Evolutionary conservation across 2,329 filamentous ascomycete genomes (phyloP), one percentile per base, ranked within the genome.

Genomic region (Fusarium sp.): DNA sequence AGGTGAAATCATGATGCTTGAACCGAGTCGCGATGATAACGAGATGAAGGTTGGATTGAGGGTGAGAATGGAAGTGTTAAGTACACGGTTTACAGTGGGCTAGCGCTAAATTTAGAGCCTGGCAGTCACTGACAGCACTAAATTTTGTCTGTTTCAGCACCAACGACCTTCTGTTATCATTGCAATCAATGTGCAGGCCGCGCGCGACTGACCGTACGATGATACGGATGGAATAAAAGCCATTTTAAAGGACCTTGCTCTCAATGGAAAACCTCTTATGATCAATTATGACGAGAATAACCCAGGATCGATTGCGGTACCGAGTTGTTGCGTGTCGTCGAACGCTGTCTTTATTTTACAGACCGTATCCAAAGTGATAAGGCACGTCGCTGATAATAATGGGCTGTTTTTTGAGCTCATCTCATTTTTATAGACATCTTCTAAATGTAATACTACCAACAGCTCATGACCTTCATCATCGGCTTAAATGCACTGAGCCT

Each of bases 401-500:
- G 7, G 9, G 17, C 6, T 38, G 17, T n/a, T 38, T 38, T 17
- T 38, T 17, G 11, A 9, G 27, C 7, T 15, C 10, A 33, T 33
- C 32, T 15, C 7, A 32, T 49, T 44, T 14, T 10, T 27, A 13
- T 18, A 30, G 14, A 13, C 37, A 26, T 50, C 6, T 11, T 40
- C 40, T 32, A 14, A 30, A 26, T 23, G 17, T n/a, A 8, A 6
- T n/a, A 14, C 15, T 9, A 56, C 32, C 18, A 69, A 27, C 60
- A 65, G 18, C 30, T 57, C 33, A 66, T 30, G 0, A 26, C 65
- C 8, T 60, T 70, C 2, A 17, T 2, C 32, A 70, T 46, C 6
- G 53, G 65, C 23, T 64, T 71, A 3, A 71, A 71, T 4, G 70
- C 71, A n/a, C 60, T 60, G 14, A 61, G 38, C 18, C 67, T 20